These are phyloP conservation scores for Lachancea cidri DNA, from an alignment of 805 yeast species.

Conservation along the genomic window DNA sequence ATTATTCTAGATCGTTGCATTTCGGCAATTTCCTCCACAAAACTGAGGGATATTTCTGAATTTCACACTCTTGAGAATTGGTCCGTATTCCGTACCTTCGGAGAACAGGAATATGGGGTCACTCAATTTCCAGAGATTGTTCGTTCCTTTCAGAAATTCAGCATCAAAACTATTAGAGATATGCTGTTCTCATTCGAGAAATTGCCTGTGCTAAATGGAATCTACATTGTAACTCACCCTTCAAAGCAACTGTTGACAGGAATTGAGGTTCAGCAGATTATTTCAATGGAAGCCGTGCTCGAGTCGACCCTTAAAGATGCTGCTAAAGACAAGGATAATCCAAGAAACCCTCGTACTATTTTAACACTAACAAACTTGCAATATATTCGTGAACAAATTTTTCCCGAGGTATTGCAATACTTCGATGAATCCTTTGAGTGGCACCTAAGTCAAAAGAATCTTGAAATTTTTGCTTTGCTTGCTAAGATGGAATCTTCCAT, in stretches of 20 bases:
- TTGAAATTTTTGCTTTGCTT: constrained; percentile 42
- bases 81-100: constrained; percentile 28
- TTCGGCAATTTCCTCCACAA: constrained; percentile 44
- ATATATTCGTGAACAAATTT: constrained; percentile 39
- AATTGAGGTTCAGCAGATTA: constrained; percentile 37
- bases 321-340: constrained; percentile 36
- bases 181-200: constrained; percentile 32
- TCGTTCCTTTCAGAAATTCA: constrained; percentile 29
- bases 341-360: constrained; percentile 42
- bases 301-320: constrained; percentile 40
- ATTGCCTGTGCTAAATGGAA: constrained; percentile 33
- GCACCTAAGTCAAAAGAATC: constrained; percentile 37
- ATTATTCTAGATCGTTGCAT: constrained; percentile 40
- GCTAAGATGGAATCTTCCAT: constrained; percentile 48
- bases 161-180: constrained; percentile 32
- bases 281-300: constrained; percentile 43
- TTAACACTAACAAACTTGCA: constrained; percentile 51
- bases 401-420: constrained; percentile 44
- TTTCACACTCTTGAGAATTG: constrained; percentile 39
- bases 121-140: constrained; percentile 37
- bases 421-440: constrained; percentile 50
- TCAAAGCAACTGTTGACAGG: constrained; percentile 35
- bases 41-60: constrained; percentile 45
- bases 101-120: constrained; percentile 29
- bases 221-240: constrained; percentile 35